Evolutionary conservation across 768 basidiomycete species (phyloP).

Genomic region (Lactarius deliciosus): DNA sequence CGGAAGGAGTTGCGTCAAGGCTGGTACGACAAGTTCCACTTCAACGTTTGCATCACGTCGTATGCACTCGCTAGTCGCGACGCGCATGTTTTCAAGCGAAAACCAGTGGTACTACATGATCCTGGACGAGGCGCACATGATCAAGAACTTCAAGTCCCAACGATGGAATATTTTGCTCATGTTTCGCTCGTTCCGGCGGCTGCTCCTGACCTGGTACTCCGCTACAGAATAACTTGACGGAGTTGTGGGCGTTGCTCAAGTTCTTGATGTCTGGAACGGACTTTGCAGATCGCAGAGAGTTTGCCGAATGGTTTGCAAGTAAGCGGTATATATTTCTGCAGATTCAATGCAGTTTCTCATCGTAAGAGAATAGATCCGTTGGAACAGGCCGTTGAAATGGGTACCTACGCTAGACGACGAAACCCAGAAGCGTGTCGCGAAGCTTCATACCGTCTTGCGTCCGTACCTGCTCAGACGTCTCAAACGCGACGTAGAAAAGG

Average conservation of each 20-base stretch:
- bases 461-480: constrained; percentile 95
- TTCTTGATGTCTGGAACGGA: constrained; percentile 88
- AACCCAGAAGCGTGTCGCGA: constrained; percentile 77
- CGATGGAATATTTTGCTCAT: constrained; percentile 90
- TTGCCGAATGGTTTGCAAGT: constrained; percentile 97
- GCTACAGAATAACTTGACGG: constrained; percentile 93
- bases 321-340: constrained; percentile 36
- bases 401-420: constrained; percentile 74
- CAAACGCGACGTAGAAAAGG: constrained; percentile 96
- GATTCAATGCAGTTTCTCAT: constrained; percentile 13
- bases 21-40: constrained; percentile 85
- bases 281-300: constrained; percentile 91
- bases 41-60: constrained; percentile 94
- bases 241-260: constrained; percentile 93
- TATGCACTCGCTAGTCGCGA: constrained; percentile 92
- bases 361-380: constrained; percentile 65
- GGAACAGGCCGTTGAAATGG: constrained; percentile 91
- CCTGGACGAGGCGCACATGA: constrained; percentile 95
- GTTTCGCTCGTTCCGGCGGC: constrained; percentile 81
- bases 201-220: constrained; percentile 96
- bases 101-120: constrained; percentile 96
- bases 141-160: constrained; percentile 95
- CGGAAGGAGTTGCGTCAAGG: constrained; percentile 88
- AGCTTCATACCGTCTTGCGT: constrained; percentile 91
- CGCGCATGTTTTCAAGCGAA: constrained; percentile 87